phyloP scores from a whole-genome alignment of 352 stramenopile genomes.

The Elongisporangium senticosum region DNA sequence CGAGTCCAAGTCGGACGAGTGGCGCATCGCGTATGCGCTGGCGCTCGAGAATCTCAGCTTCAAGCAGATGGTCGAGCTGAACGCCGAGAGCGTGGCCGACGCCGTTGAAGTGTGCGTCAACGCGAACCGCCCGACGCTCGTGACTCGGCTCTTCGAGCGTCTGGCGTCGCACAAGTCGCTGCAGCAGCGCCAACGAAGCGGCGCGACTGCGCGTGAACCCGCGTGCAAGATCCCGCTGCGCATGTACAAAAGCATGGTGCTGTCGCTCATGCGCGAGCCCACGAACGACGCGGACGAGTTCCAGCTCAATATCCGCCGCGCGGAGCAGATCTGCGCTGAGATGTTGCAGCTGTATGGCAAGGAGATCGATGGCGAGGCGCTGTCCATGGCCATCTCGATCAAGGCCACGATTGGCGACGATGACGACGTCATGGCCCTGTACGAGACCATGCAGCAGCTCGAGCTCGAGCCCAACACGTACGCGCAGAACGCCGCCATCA shows the following conservation, averaged over 20 bases:
- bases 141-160: conserved; percentile 55
- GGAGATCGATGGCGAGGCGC: conserved; percentile 49
- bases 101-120: conserved; percentile 58
- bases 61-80: conserved; percentile 49
- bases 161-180: conserved; percentile 38
- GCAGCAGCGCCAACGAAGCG: conserved; percentile 10
- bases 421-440: conserved; percentile 70
- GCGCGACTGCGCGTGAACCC: conserved; percentile 8
- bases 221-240: conserved; percentile 35
- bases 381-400: conserved; percentile 78
- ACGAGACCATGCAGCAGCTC: conserved; percentile 64
- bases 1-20: conserved; percentile 38
- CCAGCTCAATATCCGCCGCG: conserved; percentile 35
- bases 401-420: conserved; percentile 64
- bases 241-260: conserved; percentile 64
- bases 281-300: conserved; percentile 12
- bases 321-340: conserved; percentile 52
- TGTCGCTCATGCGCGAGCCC: conserved; percentile 45
- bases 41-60: conserved; percentile 69
- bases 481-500: conserved; percentile 67
- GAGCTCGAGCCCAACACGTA: conserved; percentile 65
- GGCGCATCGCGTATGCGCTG: conserved; percentile 69
- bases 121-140: conserved; percentile 41
- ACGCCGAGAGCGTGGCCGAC: conserved; percentile 66
- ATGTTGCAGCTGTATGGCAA: conserved; percentile 59